Percentiles rank a stretch among this genome's conserved stretches.
Conservation (phyloP, 176 grass and related monocot species). For the Luzula sylvatica region DNA sequence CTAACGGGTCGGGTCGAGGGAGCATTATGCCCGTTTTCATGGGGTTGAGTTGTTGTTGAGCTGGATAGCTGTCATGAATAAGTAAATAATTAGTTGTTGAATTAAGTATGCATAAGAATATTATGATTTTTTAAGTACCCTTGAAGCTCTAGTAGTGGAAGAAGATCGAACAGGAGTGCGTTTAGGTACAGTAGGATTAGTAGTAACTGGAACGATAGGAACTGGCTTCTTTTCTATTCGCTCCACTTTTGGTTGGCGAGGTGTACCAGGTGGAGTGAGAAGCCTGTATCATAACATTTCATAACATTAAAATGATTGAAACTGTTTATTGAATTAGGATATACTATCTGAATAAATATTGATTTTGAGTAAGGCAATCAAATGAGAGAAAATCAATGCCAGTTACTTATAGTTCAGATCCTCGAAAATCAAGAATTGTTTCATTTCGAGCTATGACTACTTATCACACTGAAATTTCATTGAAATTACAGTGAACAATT, state of each 20-base stretch:
- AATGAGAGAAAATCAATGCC: no score
- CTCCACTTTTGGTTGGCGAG: slow-evolving; percentile 37
- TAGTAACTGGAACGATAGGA: not conserved
- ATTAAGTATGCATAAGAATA: not conserved
- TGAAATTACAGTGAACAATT: no score
- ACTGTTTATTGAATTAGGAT: no score
- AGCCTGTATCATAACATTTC: slow-evolving; percentile 44
- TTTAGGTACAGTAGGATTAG: slow-evolving; percentile 30
- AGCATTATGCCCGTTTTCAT: slow-evolving; percentile 46
- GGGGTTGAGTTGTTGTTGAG: slow-evolving; percentile 36
- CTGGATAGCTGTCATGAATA: slow-evolving; percentile 50
- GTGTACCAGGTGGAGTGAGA: slow-evolving; percentile 78
- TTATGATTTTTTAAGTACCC: slow-evolving; percentile 27
- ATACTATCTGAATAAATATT: no score
- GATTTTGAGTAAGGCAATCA: no score
- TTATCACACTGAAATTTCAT: no score
- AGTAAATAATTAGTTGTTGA: slow-evolving; percentile 8
- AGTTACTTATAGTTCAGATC: no score
- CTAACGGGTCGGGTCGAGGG: slow-evolving; percentile 39
- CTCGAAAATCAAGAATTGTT: no score
- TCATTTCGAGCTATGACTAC: no score
- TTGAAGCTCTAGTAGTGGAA: slow-evolving; percentile 74
- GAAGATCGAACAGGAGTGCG: slow-evolving; percentile 36
- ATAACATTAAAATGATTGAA: no score
- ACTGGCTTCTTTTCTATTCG: slow-evolving; percentile 40